Conservation (phyloP, 2,329 filamentous ascomycete genomes). For the Penicillium sclerotiorum region DNA sequence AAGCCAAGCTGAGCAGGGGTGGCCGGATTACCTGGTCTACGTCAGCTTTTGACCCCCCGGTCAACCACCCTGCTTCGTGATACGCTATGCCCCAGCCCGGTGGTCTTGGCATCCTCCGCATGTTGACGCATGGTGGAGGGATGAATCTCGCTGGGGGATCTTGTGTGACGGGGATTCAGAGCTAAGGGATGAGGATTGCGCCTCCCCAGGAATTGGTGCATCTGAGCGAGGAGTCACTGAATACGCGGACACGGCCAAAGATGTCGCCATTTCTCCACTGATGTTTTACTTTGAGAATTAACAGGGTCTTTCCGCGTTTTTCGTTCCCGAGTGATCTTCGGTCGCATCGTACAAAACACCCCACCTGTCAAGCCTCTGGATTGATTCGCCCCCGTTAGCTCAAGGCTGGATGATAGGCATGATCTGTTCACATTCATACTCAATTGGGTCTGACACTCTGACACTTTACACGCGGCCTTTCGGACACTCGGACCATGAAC, state of each 20-base stretch:
- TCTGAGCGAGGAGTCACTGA: not conserved
- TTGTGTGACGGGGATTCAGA: not conserved
- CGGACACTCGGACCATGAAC: not conserved
- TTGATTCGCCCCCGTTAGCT: constrained; percentile 9
- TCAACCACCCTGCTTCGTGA: constrained; percentile 11
- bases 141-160: constrained; percentile 8
- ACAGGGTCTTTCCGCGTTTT: constrained; percentile 1
- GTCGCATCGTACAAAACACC: constrained; percentile 11
- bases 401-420: constrained; percentile 2
- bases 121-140: not conserved
- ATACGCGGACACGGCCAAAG: not conserved
- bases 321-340: constrained; percentile 10
- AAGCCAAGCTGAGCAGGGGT: constrained; percentile 12
- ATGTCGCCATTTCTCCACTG: not conserved
- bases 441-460: constrained; percentile 10
- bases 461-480: constrained; percentile 4
- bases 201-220: not conserved
- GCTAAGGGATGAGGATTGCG: not conserved
- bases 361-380: constrained; percentile 17
- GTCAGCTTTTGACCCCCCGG: constrained; percentile 17
- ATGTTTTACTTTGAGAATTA: constrained; percentile 8
- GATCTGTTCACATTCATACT: constrained; percentile 11
- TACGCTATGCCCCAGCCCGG: constrained; percentile 9
- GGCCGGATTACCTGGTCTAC: constrained; percentile 16
- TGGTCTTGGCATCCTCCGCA: constrained; percentile 15